Percentiles rank a stretch among this genome's conserved stretches.
Conservation (phyloP, 768 basidiomycete species). For the Suillus clintonianus region DNA sequence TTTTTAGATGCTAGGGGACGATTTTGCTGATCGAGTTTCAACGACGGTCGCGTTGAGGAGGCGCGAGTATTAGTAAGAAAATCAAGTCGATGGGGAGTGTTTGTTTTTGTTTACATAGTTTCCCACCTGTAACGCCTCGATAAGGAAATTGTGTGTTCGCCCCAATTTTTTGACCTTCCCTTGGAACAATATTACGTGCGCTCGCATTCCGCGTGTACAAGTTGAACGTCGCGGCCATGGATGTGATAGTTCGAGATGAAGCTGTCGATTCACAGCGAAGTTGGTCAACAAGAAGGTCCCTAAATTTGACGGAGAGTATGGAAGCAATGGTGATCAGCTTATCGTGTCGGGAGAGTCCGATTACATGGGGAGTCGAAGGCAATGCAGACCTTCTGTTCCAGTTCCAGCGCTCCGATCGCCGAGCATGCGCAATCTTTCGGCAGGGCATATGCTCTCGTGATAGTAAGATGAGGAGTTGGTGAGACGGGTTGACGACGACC, state of each 20-base stretch:
- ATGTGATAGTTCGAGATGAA: background rate
- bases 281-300: background rate
- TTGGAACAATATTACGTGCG: background rate
- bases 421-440: background rate
- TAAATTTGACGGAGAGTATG: background rate
- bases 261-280: background rate
- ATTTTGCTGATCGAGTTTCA: slow-evolving; percentile 20
- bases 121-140: background rate
- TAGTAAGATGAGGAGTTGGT: background rate
- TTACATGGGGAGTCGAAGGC: background rate
- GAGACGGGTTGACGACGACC: background rate
- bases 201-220: background rate
- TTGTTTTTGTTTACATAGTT: slow-evolving; percentile 22
- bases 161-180: background rate
- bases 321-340: background rate
- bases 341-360: background rate
- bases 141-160: background rate
- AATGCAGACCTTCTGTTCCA: background rate
- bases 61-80: slow-evolving; percentile 41
- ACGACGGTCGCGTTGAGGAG: slow-evolving; percentile 31
- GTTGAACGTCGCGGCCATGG: background rate
- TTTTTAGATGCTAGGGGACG: slow-evolving; percentile 11
- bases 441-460: background rate
- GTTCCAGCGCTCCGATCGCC: background rate
- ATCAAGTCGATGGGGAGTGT: slow-evolving; percentile 16